Conservation (phyloP, 2,329 filamentous ascomycete species). For the Torrubiellomyces zombiae region DNA sequence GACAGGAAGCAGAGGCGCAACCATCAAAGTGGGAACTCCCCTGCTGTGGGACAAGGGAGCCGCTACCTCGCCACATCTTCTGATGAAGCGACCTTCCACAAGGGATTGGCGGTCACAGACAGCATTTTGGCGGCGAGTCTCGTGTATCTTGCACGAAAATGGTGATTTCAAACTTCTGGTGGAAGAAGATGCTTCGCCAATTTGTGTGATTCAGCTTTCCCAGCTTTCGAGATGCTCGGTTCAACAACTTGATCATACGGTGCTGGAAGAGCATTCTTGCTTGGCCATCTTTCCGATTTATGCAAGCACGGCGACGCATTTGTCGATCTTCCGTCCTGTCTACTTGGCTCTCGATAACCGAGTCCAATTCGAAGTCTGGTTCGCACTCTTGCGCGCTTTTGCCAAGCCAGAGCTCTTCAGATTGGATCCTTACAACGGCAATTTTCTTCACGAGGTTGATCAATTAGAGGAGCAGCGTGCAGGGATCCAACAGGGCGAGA, state of each 20-base stretch:
- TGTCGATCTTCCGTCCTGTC: conserved; percentile 70
- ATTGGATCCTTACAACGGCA: conserved; percentile 26
- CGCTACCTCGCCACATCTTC: conserved; percentile 35
- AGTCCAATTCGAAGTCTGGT: conserved; percentile 94
- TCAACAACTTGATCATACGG: conserved; percentile 76
- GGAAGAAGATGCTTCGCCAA: conserved; percentile 64
- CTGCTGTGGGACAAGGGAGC: conserved; percentile 75
- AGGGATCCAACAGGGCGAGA: conserved; percentile 28
- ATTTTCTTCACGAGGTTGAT: conserved; percentile 24
- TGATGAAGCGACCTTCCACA: conserved; percentile 40
- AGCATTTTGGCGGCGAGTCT: conserved; percentile 72
- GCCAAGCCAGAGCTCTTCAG: conserved; percentile 84
- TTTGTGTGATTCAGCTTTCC: conserved; percentile 73
- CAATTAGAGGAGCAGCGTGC: conserved; percentile 19
- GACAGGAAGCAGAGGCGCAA: conserved; percentile 25
- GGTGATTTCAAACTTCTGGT: conserved; percentile 84
- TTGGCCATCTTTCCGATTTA: conserved; percentile 94
- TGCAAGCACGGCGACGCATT: conserved; percentile 51
- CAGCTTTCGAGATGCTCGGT: conserved; percentile 81
- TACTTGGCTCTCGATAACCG: conserved; percentile 77
- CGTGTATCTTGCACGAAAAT: conserved; percentile 86
- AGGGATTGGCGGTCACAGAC: conserved; percentile 34
- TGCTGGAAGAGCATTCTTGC: conserved; percentile 84
- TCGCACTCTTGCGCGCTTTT: conserved; percentile 78
- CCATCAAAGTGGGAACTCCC: conserved; percentile 86